Evolutionary conservation across 805 yeast species (phyloP).

Genomic region (Saturnispora serradocipensis): DNA sequence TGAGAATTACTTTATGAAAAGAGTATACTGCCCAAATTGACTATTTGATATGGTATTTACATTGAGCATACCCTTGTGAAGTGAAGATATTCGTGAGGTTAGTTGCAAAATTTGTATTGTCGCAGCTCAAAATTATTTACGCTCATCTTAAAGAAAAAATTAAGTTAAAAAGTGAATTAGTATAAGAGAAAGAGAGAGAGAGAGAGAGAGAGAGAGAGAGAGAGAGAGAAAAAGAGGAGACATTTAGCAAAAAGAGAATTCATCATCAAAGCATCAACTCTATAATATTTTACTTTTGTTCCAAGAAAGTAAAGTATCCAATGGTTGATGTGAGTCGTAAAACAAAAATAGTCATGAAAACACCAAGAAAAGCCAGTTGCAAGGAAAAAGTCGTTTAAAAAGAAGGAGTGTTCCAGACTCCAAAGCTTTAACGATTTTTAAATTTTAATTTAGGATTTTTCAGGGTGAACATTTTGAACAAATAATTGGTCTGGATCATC

Average conservation of each 20-base stretch:
- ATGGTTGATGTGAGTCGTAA: neutral
- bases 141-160: too few species aligned
- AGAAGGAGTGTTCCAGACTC: conserved; percentile 4
- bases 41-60: too few species aligned
- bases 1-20: too few species aligned
- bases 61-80: too few species aligned
- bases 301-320: neutral
- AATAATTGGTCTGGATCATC: conserved; percentile 14
- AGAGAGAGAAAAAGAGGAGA: conserved; percentile 2
- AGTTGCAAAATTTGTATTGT: too few species aligned
- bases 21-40: too few species aligned
- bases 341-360: neutral
- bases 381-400: neutral
- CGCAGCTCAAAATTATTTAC: neutral
- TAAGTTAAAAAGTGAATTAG: neutral
- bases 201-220: neutral
- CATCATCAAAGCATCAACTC: neutral
- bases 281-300: neutral
- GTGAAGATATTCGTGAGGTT: too few species aligned
- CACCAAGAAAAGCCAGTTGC: neutral
- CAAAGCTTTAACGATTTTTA: neutral
- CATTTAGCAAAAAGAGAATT: neutral
- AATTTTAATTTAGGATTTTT: neutral
- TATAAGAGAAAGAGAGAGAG: neutral
- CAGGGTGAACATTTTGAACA: conserved; percentile 28